Evolutionary conservation across 257 asterid species (phyloP).

Genomic region (Euphrasia confusa): DNA sequence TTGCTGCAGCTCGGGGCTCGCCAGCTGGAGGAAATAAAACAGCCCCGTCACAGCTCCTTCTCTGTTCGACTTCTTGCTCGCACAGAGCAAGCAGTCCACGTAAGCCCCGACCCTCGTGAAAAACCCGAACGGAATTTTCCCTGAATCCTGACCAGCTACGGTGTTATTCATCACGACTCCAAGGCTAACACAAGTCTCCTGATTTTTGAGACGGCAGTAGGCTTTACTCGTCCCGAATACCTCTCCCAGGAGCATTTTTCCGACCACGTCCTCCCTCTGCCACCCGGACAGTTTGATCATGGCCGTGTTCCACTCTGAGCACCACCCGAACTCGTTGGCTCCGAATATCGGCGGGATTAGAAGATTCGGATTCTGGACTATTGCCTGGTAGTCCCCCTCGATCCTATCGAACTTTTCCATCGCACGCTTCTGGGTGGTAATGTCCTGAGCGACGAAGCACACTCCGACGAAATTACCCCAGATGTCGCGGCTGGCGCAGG

Average conservation of each 20-base stretch:
- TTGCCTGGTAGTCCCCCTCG: constrained; percentile 85
- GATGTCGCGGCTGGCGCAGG: constrained; percentile 90
- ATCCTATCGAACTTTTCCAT: constrained; percentile 94
- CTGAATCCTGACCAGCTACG: constrained; percentile 65
- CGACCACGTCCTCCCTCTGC: constrained; percentile 64
- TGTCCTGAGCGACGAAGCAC: constrained; percentile 87
- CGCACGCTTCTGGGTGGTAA: constrained; percentile 74
- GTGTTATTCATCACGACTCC: constrained; percentile 70
- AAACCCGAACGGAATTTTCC: constrained; percentile 67
- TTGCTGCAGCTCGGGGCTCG: constrained; percentile 89
- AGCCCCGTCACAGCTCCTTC: constrained; percentile 77
- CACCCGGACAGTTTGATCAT: constrained; percentile 80
- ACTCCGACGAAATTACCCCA: constrained; percentile 77
- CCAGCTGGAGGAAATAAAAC: constrained; percentile 87
- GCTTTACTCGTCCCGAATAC: constrained; percentile 65
- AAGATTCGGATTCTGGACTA: constrained; percentile 76
- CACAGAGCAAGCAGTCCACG: constrained; percentile 69
- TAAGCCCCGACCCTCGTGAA: constrained; percentile 58
- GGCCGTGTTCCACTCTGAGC: constrained; percentile 97
- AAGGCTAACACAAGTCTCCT: constrained; percentile 72
- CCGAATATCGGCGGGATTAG: constrained; percentile 94
- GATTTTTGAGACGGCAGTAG: constrained; percentile 73
- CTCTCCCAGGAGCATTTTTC: constrained; percentile 87
- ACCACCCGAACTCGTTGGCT: constrained; percentile 90
- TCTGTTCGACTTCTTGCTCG: constrained; percentile 64